Evolutionary conservation across 768 basidiomycete genomes (phyloP).

Genomic region (Lactarius akahatsu): DNA sequence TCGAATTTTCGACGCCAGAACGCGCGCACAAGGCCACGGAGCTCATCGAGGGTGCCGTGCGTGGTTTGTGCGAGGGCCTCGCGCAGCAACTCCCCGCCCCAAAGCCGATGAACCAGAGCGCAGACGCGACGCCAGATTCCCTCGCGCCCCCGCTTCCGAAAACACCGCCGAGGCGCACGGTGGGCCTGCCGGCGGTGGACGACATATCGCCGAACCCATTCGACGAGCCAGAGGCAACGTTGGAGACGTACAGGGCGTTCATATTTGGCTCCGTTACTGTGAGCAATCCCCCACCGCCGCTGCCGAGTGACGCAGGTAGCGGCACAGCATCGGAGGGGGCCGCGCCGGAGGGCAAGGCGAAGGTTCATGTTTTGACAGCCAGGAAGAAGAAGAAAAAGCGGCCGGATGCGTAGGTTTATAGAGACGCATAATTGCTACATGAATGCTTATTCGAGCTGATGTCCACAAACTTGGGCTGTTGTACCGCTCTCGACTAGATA

Average conservation of each 20-base stretch:
- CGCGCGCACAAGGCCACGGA: slow-evolving; percentile 68
- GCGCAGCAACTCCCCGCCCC: slow-evolving; percentile 21
- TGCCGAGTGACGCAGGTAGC: slow-evolving; percentile 29
- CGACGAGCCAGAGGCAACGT: slow-evolving; percentile 60
- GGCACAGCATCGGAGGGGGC: slow-evolving; percentile 22
- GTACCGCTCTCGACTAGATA: no score
- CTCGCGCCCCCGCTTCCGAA: slow-evolving; percentile 45
- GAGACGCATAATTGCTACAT: background rate
- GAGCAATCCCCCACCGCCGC: slow-evolving; percentile 43
- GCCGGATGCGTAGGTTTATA: slow-evolving; percentile 17
- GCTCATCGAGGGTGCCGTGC: slow-evolving; percentile 65
- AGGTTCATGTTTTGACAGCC: slow-evolving; percentile 59
- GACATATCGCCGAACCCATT: slow-evolving; percentile 68
- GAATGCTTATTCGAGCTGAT: slow-evolving; percentile 56
- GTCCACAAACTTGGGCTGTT: slow-evolving; percentile 39
- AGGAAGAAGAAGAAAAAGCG: slow-evolving; percentile 47
- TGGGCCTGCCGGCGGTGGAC: slow-evolving; percentile 35
- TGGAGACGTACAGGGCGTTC: slow-evolving; percentile 57
- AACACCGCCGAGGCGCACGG: slow-evolving; percentile 46
- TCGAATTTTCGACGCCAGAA: slow-evolving; percentile 73
- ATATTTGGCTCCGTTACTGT: slow-evolving; percentile 60
- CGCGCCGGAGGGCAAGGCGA: slow-evolving; percentile 29
- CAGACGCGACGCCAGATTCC: background rate
- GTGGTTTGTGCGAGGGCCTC: slow-evolving; percentile 70
- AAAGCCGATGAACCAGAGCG: slow-evolving; percentile 15